Evolutionary conservation across 495 filamentous ascomycete species (phyloP).

Genomic region (Mytilinidion resinicola): DNA sequence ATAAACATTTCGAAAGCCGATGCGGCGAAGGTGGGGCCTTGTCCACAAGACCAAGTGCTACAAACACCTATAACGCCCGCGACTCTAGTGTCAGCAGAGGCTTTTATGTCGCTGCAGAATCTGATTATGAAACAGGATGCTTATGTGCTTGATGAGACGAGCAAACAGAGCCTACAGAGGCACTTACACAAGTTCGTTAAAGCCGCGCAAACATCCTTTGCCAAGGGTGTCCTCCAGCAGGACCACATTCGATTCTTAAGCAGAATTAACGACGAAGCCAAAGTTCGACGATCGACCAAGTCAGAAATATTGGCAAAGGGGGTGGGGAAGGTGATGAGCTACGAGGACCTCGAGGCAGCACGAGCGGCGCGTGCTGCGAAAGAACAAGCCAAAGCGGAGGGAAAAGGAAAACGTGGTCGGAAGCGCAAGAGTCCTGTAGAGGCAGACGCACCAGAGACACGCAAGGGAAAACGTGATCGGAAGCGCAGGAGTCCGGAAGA

Average conservation of each 20-base stretch:
- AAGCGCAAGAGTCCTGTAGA: background rate
- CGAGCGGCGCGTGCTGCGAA: background rate
- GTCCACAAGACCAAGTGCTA: background rate
- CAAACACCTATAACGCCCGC: background rate
- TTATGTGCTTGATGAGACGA: background rate
- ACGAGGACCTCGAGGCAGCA: background rate
- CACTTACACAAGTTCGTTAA: background rate
- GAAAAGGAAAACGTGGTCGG: background rate
- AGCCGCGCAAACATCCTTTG: background rate
- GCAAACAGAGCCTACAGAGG: background rate
- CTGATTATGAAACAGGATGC: background rate
- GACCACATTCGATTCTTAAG: background rate
- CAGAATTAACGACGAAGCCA: background rate
- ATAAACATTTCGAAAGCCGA: background rate
- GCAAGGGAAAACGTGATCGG: background rate
- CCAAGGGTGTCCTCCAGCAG: background rate
- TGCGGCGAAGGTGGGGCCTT: background rate
- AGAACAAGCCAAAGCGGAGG: background rate
- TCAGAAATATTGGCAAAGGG: background rate
- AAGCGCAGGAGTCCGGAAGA: constrained; percentile 3
- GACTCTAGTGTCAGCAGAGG: background rate
- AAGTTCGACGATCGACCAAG: background rate
- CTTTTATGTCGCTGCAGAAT: background rate
- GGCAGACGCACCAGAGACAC: too few relatives aligned
- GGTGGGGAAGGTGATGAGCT: background rate